Conservation (phyloP, 768 basidiomycete species). For the Russula sp. region DNA sequence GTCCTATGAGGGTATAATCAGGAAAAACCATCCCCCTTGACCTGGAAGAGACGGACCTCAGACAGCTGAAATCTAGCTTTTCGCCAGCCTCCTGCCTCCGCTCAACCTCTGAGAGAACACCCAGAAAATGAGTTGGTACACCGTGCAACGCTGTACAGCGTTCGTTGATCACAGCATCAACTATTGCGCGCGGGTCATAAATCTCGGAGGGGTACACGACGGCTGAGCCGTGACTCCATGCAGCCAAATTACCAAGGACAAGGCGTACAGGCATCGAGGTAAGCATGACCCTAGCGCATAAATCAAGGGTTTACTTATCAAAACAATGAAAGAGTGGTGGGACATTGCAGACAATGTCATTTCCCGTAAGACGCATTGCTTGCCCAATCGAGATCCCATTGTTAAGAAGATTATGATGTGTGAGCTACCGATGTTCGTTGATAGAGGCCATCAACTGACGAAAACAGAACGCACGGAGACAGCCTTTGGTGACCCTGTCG, state of each 20-base stretch:
- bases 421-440: constrained; percentile 40
- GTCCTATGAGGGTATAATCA: constrained; percentile 40
- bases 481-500: constrained; percentile 76
- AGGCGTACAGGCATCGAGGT: constrained; percentile 41
- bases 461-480: constrained; percentile 51
- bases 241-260: constrained; percentile 72
- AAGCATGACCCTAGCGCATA: neutral
- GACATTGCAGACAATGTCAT: constrained; percentile 71
- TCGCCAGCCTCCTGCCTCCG: constrained; percentile 42
- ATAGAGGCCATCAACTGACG: neutral
- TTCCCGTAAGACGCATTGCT: constrained; percentile 58
- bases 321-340: constrained; percentile 86
- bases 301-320: constrained; percentile 49
- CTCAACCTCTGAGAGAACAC: constrained; percentile 60
- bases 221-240: constrained; percentile 66
- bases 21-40: neutral
- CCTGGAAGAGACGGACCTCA: constrained; percentile 40
- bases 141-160: constrained; percentile 75
- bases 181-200: constrained; percentile 57
- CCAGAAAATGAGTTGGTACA: constrained; percentile 81
- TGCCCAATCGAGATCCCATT: constrained; percentile 65
- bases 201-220: constrained; percentile 68
- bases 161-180: constrained; percentile 62
- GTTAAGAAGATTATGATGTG: constrained; percentile 73
- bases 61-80: constrained; percentile 38